Base-by-base conservation (phyloP, 2,329 filamentous ascomycete species). In the Colletotrichum sp. region DNA sequence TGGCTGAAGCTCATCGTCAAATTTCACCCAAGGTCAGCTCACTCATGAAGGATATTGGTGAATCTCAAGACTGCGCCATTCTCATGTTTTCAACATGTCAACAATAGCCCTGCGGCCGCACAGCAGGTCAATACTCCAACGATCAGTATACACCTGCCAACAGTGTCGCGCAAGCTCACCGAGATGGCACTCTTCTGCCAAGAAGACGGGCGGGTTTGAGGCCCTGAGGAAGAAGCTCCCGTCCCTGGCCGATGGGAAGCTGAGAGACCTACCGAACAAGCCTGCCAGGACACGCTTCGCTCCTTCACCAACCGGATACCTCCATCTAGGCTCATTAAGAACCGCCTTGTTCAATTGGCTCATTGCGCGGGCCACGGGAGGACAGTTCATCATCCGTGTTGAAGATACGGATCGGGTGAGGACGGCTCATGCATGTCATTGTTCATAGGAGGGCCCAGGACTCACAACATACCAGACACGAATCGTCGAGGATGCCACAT, bases 301-400 rank as follows among this genome's bases (percentile, higher is more conserved):
- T 2, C 97, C 97, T 1, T 99, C 97, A 2, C 97, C 97, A 0
- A 99, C 97, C 0, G 97, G 97, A 2, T 96, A 96, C 81, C 89
- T 99, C 28, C 97, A 99, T 85, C 89, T 99, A 15, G 97, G 97
- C 6, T 98, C 96, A 1, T 85, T 99, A 44, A 90, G 97, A 75
- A 99, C 97, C 1, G 98, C 98, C 0, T 86, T 99, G n/a, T 99
- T 96, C 87, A 99, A 98, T 82, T 98, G 96, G 79, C 88, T 99
- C 6, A 89, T 98, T n/a, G 96, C 97, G 1, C 95, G 93, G 81
- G 92, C 94, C 4, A 98, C 97, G 0, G 93, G 94, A 6, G 97
- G 97, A 8, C 94, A 98, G 83, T 99, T 99, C 81, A 86, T 99
- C 13, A 87, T 99, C 66, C 92, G 97, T 12, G 93, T 99, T 78